Evolutionary conservation across 768 basidiomycete species (phyloP), one percentile per base, ranked within the genome.

Genomic region (Boletus sp.): DNA sequence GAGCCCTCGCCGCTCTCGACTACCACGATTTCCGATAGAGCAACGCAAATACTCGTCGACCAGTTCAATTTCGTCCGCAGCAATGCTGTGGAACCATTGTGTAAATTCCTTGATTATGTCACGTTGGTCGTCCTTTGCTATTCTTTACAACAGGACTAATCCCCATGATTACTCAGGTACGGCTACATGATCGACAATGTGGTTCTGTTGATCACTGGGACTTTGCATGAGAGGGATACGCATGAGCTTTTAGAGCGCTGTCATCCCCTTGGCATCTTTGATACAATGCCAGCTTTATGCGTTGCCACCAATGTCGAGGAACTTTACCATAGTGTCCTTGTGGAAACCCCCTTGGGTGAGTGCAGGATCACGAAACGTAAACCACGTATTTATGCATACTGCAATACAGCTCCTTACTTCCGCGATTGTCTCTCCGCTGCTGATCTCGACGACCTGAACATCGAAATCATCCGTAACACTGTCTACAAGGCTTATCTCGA

Each of bases 121-220:
- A 98, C 95, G 90, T 98, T 75, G 63, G 92, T 82, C 17, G 28
- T 59, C 18, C 32, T 54, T 35, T 52, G 37, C 48, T 37, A 37
- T 56, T 54, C 28, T 48, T 51, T 33, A 42, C 6, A 32, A 30
- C 49, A 33, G 7, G 46, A 36, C 50, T 62, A 50, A 61, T 56
- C 46, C 33, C 18, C 44, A 37, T 42, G 30, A 29, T 51, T 46
- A 55, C 40, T 52, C 73, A 97, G 94, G 45, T 97, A 97, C 71
- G 94, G 86, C 32, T 99, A 98, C 76, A 99, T 99, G 97, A 98
- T 99, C 69, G 97, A 99, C 83, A 99, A 99, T 72, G 91, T 99
- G 67, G 88, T 99, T 57, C 82, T 99, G 52, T 82, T 99, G 67
- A 99, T 98, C 60, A 95, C 97, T 15, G 97, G 97, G 20, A 98